phyloP scores from a whole-genome alignment of 2,329 filamentous ascomycete genomes.

The Sordariomycetes sp. region DNA sequence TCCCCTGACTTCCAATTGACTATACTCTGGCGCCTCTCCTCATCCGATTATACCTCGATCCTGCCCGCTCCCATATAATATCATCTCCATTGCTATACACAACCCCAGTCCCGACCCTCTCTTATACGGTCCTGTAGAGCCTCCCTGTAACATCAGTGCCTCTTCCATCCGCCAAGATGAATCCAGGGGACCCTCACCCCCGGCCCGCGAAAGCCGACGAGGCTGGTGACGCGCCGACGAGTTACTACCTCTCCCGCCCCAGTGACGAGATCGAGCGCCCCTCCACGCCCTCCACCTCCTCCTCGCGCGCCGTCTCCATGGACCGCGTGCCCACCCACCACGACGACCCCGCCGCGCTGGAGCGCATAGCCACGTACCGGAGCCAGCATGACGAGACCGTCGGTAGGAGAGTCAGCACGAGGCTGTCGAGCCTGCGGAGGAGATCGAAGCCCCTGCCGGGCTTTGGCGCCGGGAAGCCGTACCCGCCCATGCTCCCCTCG shows the following conservation, averaged over 20 bases:
- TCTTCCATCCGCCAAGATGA: background rate
- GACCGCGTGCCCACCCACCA: conserved; percentile 52
- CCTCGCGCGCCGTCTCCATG: conserved; percentile 34
- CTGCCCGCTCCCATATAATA: background rate
- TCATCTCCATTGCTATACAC: background rate
- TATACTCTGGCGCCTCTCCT: background rate
- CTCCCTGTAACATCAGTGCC: background rate
- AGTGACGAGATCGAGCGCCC: conserved; percentile 51
- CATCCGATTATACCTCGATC: background rate
- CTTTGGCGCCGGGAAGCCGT: conserved; percentile 66
- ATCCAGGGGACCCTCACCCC: conserved; percentile 5
- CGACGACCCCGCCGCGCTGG: conserved; percentile 60
- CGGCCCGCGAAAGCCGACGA: conserved; percentile 15
- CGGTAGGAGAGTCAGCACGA: conserved; percentile 33
- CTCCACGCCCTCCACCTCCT: conserved; percentile 36
- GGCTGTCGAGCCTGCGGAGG: conserved; percentile 22
- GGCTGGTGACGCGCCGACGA: conserved; percentile 4
- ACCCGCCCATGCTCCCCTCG: conserved; percentile 58
- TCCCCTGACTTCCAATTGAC: background rate
- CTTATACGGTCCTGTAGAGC: background rate
- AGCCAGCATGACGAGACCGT: conserved; percentile 66
- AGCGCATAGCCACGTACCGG: conserved; percentile 59
- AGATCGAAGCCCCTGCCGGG: conserved; percentile 51
- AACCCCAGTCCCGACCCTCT: background rate
- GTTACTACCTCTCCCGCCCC: conserved; percentile 22